Percentiles rank a stretch among this genome's conserved stretches.
These are phyloP conservation scores for Begonia fuchsioides DNA, from an alignment of 306 rosid genomes.

Conservation along the genomic window DNA sequence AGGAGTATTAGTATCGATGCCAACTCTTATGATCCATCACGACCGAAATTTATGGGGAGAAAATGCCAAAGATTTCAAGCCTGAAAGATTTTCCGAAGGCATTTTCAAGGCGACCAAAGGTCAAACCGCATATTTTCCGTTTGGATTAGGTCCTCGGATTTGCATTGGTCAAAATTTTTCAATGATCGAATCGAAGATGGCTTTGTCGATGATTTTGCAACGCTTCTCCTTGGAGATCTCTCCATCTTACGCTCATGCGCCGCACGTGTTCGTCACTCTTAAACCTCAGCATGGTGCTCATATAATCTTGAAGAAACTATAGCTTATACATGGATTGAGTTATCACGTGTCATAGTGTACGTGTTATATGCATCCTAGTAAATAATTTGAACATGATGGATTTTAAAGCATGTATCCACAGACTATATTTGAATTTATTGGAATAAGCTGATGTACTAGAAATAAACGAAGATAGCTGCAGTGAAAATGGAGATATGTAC, in stretches of 20 bases:
- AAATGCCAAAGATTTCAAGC: conserved; percentile 22
- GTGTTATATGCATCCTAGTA: too few relatives aligned
- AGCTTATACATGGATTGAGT: too few relatives aligned
- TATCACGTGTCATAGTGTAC: too few relatives aligned
- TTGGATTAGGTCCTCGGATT: conserved; percentile 19
- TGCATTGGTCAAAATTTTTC: conserved; percentile 23
- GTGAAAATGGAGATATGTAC: too few relatives aligned
- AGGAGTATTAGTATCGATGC: conserved; percentile 7
- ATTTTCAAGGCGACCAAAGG: conserved; percentile 17
- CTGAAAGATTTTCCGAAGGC: conserved; percentile 20
- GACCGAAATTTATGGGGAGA: conserved; percentile 16
- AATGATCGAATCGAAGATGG: neutral
- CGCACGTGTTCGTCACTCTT: neutral
- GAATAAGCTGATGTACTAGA: too few relatives aligned
- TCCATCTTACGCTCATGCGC: neutral
- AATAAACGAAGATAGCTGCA: too few relatives aligned
- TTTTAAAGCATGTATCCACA: too few relatives aligned
- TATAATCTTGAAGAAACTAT: too few relatives aligned
- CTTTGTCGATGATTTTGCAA: neutral
- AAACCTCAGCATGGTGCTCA: conserved; percentile 2
- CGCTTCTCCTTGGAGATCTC: neutral
- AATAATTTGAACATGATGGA: too few relatives aligned
- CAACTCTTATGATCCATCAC: conserved; percentile 10
- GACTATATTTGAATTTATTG: too few relatives aligned
- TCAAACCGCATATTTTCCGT: conserved; percentile 13